Percentiles rank a stretch among this genome's conserved stretches.
phyloP scores from a whole-genome alignment of 352 stramenopile genomes.

The Phytophthora hybrid region DNA sequence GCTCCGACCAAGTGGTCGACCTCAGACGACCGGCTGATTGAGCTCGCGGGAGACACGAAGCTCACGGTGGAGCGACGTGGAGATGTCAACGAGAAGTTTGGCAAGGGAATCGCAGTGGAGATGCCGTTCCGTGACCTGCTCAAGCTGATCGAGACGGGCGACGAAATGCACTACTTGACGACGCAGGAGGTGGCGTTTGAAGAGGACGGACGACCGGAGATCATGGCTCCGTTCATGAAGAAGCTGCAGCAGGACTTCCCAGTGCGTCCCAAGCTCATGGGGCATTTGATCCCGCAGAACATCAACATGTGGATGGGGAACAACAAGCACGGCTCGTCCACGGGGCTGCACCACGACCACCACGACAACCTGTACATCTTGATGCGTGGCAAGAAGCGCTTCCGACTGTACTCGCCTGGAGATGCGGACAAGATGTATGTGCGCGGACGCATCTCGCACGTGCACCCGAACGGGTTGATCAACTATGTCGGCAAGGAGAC shows the following conservation, averaged over 20 bases:
- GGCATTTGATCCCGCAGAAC: constrained; percentile 93
- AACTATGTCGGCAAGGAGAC: constrained; percentile 94
- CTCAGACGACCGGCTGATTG: constrained; percentile 69
- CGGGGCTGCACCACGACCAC: constrained; percentile 98
- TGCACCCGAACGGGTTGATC: constrained; percentile 96
- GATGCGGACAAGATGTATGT: constrained; percentile 94
- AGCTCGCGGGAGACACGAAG: constrained; percentile 64
- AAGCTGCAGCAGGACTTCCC: constrained; percentile 85
- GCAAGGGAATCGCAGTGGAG: constrained; percentile 84
- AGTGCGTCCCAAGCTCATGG: constrained; percentile 83
- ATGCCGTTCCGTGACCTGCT: constrained; percentile 87
- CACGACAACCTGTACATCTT: constrained; percentile 99
- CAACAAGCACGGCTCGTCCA: constrained; percentile 82
- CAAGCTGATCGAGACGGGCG: constrained; percentile 66
- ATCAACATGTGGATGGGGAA: constrained; percentile 98
- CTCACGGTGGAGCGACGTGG: constrained; percentile 86
- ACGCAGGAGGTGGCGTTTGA: constrained; percentile 91
- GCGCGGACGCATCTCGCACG: constrained; percentile 74
- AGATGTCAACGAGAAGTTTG: constrained; percentile 77
- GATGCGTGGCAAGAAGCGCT: constrained; percentile 93
- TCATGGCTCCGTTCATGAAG: constrained; percentile 89
- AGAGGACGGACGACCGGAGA: constrained; percentile 73
- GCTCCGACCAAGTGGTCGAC: constrained; percentile 73
- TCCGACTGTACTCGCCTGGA: constrained; percentile 94
- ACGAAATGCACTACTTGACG: constrained; percentile 90